Conservation (phyloP, 140 eudicot genomes). For the Erigeron philadelphicus region DNA sequence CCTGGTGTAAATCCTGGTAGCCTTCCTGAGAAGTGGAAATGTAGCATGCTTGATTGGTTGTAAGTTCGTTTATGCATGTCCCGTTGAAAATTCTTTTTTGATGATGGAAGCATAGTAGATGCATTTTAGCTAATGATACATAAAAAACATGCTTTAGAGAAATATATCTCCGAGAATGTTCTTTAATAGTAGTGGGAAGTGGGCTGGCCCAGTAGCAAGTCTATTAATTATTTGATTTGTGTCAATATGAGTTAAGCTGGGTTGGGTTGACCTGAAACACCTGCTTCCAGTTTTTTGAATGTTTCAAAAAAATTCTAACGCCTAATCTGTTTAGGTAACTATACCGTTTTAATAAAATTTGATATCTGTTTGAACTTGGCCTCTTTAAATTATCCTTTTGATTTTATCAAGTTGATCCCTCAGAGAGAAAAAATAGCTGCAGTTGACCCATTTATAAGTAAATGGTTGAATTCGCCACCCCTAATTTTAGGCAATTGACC, state of each 20-base stretch:
- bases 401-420: too few relatives aligned
- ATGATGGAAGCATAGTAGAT: constrained; percentile 3
- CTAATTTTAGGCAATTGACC: too few relatives aligned
- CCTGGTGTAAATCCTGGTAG: constrained; percentile 53
- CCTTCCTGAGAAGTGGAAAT: constrained; percentile 84
- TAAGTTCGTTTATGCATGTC: constrained; percentile 37
- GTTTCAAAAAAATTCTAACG: not conserved
- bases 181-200: not conserved
- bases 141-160: not conserved
- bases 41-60: constrained; percentile 95
- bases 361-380: too few relatives aligned
- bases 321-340: not conserved
- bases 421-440: too few relatives aligned
- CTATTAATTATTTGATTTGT: too few relatives aligned
- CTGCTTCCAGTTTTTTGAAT: too few relatives aligned
- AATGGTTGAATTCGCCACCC: too few relatives aligned
- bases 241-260: not conserved
- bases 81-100: not conserved
- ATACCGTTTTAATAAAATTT: too few relatives aligned
- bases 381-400: too few relatives aligned
- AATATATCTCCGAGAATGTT: not conserved
- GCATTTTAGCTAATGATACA: not conserved
- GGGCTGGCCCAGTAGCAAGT: too few relatives aligned
- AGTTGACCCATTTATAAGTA: too few relatives aligned
- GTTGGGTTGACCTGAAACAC: constrained; percentile 1